Evolutionary conservation across 495 filamentous ascomycete species (phyloP).

Genomic region (Penicillium salamii): DNA sequence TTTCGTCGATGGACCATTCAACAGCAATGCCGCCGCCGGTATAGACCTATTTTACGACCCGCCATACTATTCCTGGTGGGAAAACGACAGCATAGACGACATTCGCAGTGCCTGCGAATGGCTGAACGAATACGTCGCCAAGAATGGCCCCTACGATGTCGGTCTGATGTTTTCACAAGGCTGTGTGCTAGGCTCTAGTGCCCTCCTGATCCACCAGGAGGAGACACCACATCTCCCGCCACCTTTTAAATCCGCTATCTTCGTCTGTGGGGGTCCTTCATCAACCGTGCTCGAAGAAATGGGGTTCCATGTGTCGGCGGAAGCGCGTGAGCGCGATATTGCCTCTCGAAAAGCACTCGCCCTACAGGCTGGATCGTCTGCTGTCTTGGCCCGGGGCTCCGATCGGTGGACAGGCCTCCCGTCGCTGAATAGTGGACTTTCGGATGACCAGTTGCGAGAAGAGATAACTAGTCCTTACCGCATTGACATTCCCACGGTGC

Average conservation of each 20-base stretch:
- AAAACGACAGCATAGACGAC: slow-evolving; percentile 26
- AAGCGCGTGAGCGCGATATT: slow-evolving; percentile 37
- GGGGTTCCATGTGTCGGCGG: slow-evolving; percentile 45
- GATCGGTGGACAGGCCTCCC: slow-evolving; percentile 26
- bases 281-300: slow-evolving; percentile 47
- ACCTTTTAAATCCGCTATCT: slow-evolving; percentile 58
- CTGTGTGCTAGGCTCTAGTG: slow-evolving; percentile 47
- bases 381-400: slow-evolving; percentile 27
- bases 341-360: slow-evolving; percentile 27
- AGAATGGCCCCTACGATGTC: slow-evolving; percentile 58
- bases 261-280: slow-evolving; percentile 55
- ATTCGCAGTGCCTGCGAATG: slow-evolving; percentile 41
- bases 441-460: slow-evolving; percentile 50
- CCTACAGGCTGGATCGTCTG: slow-evolving; percentile 23
- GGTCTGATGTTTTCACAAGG: slow-evolving; percentile 62
- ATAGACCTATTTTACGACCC: slow-evolving; percentile 52
- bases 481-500: slow-evolving; percentile 59
- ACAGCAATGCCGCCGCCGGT: slow-evolving; percentile 44
- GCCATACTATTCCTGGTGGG: slow-evolving; percentile 50
- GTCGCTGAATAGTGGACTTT: slow-evolving; percentile 31
- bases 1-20: slow-evolving; percentile 53
- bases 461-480: slow-evolving; percentile 36
- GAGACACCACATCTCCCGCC: slow-evolving; percentile 33
- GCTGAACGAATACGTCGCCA: slow-evolving; percentile 45
- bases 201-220: slow-evolving; percentile 37